Percentiles rank a stretch among this genome's conserved stretches.
Conservation (phyloP, 2,329 filamentous ascomycete species). For the Cladobotryum protrusum region DNA sequence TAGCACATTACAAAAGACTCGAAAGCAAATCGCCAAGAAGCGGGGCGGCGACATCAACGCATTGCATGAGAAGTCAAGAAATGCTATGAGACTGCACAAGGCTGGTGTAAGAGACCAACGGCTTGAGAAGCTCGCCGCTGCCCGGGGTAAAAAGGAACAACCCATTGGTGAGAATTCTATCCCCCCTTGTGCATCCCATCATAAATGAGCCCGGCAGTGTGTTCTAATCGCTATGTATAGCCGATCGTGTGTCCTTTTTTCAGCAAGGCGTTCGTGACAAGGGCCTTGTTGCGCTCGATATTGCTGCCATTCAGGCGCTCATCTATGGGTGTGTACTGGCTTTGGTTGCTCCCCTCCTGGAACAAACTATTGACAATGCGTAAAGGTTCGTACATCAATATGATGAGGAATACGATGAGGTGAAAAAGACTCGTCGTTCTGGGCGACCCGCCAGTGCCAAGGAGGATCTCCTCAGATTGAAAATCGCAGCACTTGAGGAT, state of each 20-base stretch:
- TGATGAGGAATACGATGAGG: slow-evolving; percentile 60
- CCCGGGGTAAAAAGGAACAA: slow-evolving; percentile 67
- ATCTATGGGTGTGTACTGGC: slow-evolving; percentile 49
- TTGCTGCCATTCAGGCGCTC: slow-evolving; percentile 53
- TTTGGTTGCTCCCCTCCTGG: not conserved
- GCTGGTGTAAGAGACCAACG: slow-evolving; percentile 78
- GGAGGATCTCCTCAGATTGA: slow-evolving; percentile 71
- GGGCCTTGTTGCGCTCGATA: slow-evolving; percentile 39
- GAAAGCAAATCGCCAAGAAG: slow-evolving; percentile 89
- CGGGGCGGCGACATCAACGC: slow-evolving; percentile 64
- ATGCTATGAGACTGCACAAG: slow-evolving; percentile 73
- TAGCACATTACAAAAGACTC: slow-evolving; percentile 71
- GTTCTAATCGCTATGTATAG: not conserved
- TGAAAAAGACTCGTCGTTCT: slow-evolving; percentile 65
- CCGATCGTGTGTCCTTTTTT: slow-evolving; percentile 51
- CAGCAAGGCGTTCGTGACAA: slow-evolving; percentile 57
- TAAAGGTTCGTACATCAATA: slow-evolving; percentile 59
- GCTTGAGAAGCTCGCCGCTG: slow-evolving; percentile 63
- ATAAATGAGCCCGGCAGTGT: slow-evolving; percentile 11
- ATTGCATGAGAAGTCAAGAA: slow-evolving; percentile 82
- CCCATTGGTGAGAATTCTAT: slow-evolving; percentile 54
- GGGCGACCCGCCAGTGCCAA: slow-evolving; percentile 72
- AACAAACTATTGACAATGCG: slow-evolving; percentile 1
- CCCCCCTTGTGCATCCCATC: not conserved
- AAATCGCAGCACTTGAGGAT: slow-evolving; percentile 62